Evolutionary conservation across 1,284 basidiomycete genomes (phyloP).

Genomic region (Mycena sp.): DNA sequence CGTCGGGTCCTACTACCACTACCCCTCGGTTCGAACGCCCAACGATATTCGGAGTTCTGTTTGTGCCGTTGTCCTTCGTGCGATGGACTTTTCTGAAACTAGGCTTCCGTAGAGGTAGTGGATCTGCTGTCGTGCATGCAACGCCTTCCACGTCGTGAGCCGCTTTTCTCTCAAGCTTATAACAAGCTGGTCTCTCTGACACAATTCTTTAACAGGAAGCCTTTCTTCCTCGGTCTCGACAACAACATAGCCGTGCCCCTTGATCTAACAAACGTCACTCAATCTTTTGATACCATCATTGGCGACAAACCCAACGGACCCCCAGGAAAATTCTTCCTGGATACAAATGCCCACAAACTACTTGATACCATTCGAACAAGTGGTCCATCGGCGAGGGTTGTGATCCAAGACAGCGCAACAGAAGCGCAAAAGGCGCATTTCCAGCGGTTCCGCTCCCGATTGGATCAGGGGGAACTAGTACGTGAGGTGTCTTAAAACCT

Average conservation of each 20-base stretch:
- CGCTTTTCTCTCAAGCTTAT: background rate
- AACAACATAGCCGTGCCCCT: constrained; percentile 53
- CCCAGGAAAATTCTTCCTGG: constrained; percentile 65
- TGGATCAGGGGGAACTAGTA: constrained; percentile 62
- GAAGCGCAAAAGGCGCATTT: constrained; percentile 54
- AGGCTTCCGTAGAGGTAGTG: constrained; percentile 42
- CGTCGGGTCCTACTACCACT: constrained; percentile 16
- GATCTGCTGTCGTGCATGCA: constrained; percentile 34
- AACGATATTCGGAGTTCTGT: constrained; percentile 70
- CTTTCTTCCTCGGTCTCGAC: constrained; percentile 54
- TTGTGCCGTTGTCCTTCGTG: constrained; percentile 36
- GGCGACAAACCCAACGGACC: constrained; percentile 46
- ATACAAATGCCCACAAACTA: constrained; percentile 52
- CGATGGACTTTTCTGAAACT: constrained; percentile 5
- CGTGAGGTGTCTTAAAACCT: constrained; percentile 31
- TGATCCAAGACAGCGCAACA: constrained; percentile 48
- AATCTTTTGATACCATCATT: constrained; percentile 47
- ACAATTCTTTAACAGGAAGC: constrained; percentile 28
- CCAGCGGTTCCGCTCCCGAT: constrained; percentile 51
- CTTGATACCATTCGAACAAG: constrained; percentile 59
- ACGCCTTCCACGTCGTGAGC: constrained; percentile 36
- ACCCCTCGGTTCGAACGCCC: constrained; percentile 43
- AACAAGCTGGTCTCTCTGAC: no score
- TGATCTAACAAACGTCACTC: constrained; percentile 48
- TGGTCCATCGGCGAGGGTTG: constrained; percentile 58